Evolutionary conservation across 345 rosid genomes (phyloP), one percentile per base, ranked within the genome.

Genomic region (Eucalyptus curtisii): DNA sequence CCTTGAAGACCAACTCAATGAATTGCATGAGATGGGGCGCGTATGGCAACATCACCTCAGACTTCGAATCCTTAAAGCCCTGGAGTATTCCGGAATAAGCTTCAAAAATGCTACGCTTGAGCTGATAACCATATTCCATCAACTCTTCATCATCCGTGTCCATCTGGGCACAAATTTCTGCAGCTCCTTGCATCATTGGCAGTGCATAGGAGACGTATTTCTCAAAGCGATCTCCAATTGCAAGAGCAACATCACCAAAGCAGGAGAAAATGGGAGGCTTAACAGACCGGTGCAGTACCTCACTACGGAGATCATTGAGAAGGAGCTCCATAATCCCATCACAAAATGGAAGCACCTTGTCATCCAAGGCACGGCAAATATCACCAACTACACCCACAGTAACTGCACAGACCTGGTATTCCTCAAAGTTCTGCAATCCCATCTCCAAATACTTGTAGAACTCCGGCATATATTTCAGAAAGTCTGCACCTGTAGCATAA

Each of bases 61-160:
- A 90, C 92, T 94, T 96, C 17, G 93, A 92, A 86, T 93, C 95
- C 93, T 98, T 98, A 91, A 95, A 96, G 47, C 99, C 99, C 91
- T 98, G 99, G 42, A 98, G 95, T 88, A 97, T 97, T 86, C 98
- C 99, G 10, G 99, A 96, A 91, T 95, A 98, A 24, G 99, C 99
- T 89, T 98, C 99, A 40, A 98, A 97, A 85, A 98, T 94, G 93
- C 99, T 95, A 49, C 95, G 93, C 90, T 95, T 93, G 42, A 98
- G 96, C 91, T 95, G 95, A 93, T 97, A 96, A 3, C 95, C 96
- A 57, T 96, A 98, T 85, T 95, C 99, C 93, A 96, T 89, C 91
- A 97, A 86, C 92, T 97, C 99, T 89, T 96, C 99, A 84, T 97
- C 99, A 13, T 88, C 91, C 37, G 90, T 87, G 87, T 97, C 96